A percentile compares a stretch with the other conserved stretches of the same genome.
phyloP scores from a whole-genome alignment of 176 grass and related monocot genomes.

The Poa pratensis region DNA sequence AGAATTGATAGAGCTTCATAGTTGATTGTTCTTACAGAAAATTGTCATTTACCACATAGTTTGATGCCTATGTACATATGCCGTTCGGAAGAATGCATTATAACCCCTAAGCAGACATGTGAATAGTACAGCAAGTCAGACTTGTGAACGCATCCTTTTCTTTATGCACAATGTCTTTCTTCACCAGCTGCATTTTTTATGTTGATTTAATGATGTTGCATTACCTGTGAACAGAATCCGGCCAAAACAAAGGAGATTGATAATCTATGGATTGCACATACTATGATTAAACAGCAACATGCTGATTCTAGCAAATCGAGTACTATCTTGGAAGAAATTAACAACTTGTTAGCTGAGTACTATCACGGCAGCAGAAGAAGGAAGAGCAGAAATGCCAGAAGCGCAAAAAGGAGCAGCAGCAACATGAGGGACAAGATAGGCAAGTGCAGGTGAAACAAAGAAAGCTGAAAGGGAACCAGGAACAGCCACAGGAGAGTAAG shows the following conservation, averaged over 20 bases:
- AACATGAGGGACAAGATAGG: background rate
- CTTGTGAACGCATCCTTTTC: background rate
- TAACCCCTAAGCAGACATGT: no score
- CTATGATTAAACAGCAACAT: slow-evolving; percentile 38
- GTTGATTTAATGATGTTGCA: slow-evolving; percentile 24
- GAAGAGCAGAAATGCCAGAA: slow-evolving; percentile 36
- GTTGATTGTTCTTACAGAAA: background rate
- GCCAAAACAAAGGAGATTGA: slow-evolving; percentile 38
- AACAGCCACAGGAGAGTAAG: background rate
- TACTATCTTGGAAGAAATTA: slow-evolving; percentile 44
- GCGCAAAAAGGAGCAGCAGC: slow-evolving; percentile 42
- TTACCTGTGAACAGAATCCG: slow-evolving; percentile 30
- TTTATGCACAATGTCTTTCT: slow-evolving; percentile 8
- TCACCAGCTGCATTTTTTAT: background rate
- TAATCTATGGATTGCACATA: slow-evolving; percentile 10
- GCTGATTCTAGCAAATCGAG: slow-evolving; percentile 23
- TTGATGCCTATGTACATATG: no score
- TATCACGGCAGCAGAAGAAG: slow-evolving; percentile 21
- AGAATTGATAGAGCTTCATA: background rate
- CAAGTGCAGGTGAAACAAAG: background rate
- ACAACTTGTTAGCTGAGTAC: slow-evolving; percentile 33
- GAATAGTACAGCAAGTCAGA: background rate
- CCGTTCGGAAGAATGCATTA: no score
- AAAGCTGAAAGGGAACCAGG: slow-evolving; percentile 32
- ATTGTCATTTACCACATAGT: background rate